Conservation (phyloP, 2,329 filamentous ascomycete species). For the Hymenotorrendiella dingleyae region DNA sequence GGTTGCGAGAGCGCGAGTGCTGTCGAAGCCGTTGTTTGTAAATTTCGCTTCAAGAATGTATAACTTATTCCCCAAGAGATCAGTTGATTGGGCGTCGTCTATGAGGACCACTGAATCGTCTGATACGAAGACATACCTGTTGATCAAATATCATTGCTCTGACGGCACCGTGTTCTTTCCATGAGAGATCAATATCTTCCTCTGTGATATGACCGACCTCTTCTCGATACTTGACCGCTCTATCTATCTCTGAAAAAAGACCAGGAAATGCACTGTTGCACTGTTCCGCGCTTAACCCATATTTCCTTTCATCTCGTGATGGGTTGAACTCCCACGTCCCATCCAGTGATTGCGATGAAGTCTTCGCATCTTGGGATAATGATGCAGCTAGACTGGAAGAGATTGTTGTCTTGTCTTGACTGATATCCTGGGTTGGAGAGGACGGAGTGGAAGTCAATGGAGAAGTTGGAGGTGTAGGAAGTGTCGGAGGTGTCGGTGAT, state of each 20-base stretch:
- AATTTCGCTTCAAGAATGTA: constrained; percentile 29
- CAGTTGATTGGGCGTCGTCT: background rate
- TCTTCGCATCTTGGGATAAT: too few species aligned
- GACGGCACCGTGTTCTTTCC: constrained; percentile 6
- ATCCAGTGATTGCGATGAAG: background rate
- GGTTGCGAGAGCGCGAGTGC: constrained; percentile 27
- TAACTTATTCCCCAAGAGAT: constrained; percentile 18
- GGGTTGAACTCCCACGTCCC: background rate
- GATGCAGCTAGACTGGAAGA: too few species aligned
- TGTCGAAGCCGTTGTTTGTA: constrained; percentile 13
- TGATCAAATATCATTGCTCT: constrained; percentile 17
- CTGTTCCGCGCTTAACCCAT: constrained; percentile 7
- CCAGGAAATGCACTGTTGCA: constrained; percentile 9
- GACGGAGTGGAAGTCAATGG: too few species aligned
- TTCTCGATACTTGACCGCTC: constrained; percentile 10
- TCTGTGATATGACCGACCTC: constrained; percentile 2
- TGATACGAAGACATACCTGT: constrained; percentile 8
- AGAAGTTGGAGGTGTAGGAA: too few species aligned
- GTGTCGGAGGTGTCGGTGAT: too few species aligned
- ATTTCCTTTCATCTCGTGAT: background rate
- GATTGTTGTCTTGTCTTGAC: too few species aligned
- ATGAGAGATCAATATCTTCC: constrained; percentile 15
- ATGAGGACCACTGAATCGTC: background rate
- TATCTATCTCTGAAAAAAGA: constrained; percentile 14
- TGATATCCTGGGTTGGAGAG: too few species aligned